A percentile compares a stretch with the other conserved stretches of the same genome.
Conservation (phyloP, 73 alveolate species). For the Paramecium caudatum region DNA sequence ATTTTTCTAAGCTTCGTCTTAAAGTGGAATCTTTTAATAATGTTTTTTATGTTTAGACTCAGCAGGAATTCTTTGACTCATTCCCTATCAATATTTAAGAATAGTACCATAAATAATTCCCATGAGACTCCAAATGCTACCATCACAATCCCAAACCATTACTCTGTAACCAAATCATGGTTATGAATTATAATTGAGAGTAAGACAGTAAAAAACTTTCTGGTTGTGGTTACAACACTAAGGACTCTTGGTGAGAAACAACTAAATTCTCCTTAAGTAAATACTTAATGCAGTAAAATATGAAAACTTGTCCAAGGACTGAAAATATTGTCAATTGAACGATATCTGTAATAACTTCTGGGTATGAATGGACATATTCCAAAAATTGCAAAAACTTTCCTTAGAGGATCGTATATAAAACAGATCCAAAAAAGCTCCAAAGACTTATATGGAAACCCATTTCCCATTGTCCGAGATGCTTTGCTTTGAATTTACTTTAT, state of each 20-base stretch:
- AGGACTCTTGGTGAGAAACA: conserved; percentile 59
- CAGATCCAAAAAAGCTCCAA: conserved; percentile 34
- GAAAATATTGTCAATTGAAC: conserved; percentile 10
- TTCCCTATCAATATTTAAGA: neutral
- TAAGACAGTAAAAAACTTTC: conserved; percentile 72
- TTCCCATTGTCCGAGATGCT: conserved; percentile 47
- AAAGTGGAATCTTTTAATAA: too few relatives aligned
- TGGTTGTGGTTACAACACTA: conserved; percentile 69
- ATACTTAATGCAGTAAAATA: conserved; percentile 61
- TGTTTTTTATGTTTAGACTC: too few relatives aligned
- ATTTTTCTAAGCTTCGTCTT: too few relatives aligned
- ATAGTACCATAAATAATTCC: conserved; percentile 33
- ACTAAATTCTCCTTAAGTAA: neutral
- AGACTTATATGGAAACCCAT: neutral
- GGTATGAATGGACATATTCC: neutral
- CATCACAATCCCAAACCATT: conserved; percentile 65
- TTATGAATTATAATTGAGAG: conserved; percentile 32
- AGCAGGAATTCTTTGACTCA: neutral
- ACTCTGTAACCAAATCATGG: neutral
- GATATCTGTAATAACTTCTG: conserved; percentile 1
- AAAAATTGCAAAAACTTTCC: conserved; percentile 24
- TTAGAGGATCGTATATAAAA: neutral
- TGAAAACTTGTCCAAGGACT: conserved; percentile 63
- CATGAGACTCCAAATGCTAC: conserved; percentile 63
- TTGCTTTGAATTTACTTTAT: conserved; percentile 3